Conservation (phyloP, 2,329 filamentous ascomycete genomes). For the Eutypella sp. region DNA sequence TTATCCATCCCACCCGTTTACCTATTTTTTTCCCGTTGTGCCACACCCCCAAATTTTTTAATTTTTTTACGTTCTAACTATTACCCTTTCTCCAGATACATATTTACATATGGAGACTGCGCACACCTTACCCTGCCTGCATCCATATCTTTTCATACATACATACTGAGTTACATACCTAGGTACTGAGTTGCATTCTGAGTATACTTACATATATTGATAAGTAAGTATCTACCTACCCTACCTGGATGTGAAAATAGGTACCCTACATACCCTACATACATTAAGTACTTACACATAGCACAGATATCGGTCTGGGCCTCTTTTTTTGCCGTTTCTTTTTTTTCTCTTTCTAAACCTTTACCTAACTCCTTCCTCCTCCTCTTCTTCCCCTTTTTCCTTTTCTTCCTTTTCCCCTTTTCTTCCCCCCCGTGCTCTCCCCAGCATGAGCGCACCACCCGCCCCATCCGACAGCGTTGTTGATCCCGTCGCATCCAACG, state of each 20-base stretch:
- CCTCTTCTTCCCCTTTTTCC: slow-evolving; percentile 24
- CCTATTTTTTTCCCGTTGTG: slow-evolving; percentile 26
- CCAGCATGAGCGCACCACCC: slow-evolving; percentile 32
- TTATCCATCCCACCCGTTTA: slow-evolving; percentile 21
- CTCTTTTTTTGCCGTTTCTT: slow-evolving; percentile 24
- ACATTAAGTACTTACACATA: no score
- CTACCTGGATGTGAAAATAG: slow-evolving; percentile 22
- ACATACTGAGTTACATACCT: no score
- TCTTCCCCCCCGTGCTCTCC: slow-evolving; percentile 25
- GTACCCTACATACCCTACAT: no score
- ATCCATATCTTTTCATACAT: no score
- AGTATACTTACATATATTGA: no score
- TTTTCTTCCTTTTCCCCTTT: slow-evolving; percentile 22
- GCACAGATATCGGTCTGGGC: slow-evolving; percentile 22
- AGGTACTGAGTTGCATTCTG: no score
- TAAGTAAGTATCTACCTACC: no score
- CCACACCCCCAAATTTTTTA: slow-evolving; percentile 28
- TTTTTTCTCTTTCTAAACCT: slow-evolving; percentile 22
- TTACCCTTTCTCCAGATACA: slow-evolving; percentile 16
- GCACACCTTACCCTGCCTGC: no score
- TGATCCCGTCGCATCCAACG: slow-evolving; percentile 30
- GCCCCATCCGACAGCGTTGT: slow-evolving; percentile 29
- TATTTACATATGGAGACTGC: no score
- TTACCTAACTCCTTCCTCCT: slow-evolving; percentile 23
- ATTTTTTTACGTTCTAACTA: slow-evolving; percentile 8